Evolutionary conservation across 2,329 filamentous ascomycete species (phyloP).

Genomic region (Elsinoe australis): DNA sequence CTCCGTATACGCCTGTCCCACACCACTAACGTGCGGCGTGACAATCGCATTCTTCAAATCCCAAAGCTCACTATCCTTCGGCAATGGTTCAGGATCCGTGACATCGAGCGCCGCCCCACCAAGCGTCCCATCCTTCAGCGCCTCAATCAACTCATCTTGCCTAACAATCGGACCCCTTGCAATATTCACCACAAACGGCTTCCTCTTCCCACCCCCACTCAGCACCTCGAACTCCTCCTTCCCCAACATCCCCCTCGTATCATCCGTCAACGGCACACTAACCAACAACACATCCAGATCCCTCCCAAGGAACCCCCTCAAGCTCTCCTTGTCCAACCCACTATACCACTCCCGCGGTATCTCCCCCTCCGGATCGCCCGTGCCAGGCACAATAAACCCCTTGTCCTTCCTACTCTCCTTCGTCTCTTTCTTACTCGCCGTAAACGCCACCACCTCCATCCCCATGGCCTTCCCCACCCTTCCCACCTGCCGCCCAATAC

Average conservation of each 20-base stretch:
- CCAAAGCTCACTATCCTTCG: conserved; percentile 62
- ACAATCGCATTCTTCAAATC: conserved; percentile 60
- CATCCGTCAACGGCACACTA: conserved; percentile 48
- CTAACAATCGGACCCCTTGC: conserved; percentile 58
- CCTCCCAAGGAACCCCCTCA: conserved; percentile 48
- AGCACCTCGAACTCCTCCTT: conserved; percentile 44
- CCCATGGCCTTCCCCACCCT: conserved; percentile 42
- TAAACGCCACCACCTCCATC: conserved; percentile 68
- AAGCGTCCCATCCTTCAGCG: conserved; percentile 50
- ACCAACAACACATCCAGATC: conserved; percentile 52
- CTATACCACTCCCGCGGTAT: conserved; percentile 52
- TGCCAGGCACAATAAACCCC: conserved; percentile 61
- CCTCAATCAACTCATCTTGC: conserved; percentile 54
- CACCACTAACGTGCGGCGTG: conserved; percentile 57
- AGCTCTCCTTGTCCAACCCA: conserved; percentile 44
- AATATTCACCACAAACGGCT: conserved; percentile 60
- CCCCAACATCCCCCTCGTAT: conserved; percentile 50
- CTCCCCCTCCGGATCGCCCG: conserved; percentile 51
- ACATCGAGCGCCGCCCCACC: conserved; percentile 68
- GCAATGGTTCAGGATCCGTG: conserved; percentile 70
- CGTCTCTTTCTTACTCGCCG: conserved; percentile 59
- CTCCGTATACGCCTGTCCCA: conserved; percentile 48
- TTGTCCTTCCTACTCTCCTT: conserved; percentile 56
- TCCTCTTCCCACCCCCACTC: conserved; percentile 26
- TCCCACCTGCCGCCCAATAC: conserved; percentile 51